Conservation (phyloP, 768 basidiomycete species). For the Lactifluus echinatus region DNA sequence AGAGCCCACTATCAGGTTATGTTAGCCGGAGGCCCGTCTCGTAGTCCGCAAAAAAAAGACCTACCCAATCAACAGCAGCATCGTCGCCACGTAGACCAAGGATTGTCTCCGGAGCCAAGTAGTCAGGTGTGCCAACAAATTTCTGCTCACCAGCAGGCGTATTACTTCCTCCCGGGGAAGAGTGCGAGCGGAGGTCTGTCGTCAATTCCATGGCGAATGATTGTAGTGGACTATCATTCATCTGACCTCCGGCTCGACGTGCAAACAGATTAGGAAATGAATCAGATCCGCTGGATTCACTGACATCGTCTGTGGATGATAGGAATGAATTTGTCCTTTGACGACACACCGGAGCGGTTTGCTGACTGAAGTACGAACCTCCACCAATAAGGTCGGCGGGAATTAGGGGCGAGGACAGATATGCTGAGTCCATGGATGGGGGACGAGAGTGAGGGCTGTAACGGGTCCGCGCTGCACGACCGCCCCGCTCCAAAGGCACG, state of each 20-base stretch:
- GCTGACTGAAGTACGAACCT: constrained; percentile 77
- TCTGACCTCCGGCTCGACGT: constrained; percentile 33
- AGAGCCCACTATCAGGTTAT: constrained; percentile 75
- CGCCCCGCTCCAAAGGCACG: constrained; percentile 26
- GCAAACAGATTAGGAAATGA: constrained; percentile 40
- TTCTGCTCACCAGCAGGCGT: constrained; percentile 83
- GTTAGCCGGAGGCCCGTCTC: constrained; percentile 11
- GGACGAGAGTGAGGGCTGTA: constrained; percentile 67
- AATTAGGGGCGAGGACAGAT: constrained; percentile 69
- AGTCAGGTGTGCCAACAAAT: constrained; percentile 97
- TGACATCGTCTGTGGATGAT: constrained; percentile 66
- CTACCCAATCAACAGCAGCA: constrained; percentile 92
- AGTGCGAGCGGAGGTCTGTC: constrained; percentile 74
- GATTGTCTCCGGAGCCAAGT: constrained; percentile 92
- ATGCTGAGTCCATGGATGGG: constrained; percentile 72
- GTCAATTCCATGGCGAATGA: constrained; percentile 83
- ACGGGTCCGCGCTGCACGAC: constrained; percentile 38
- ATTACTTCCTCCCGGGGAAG: constrained; percentile 41
- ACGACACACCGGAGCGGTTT: constrained; percentile 51
- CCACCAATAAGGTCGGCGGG: constrained; percentile 44
- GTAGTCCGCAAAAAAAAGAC: constrained; percentile 24
- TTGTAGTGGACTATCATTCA: constrained; percentile 68
- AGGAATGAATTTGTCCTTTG: constrained; percentile 58
- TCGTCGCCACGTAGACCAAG: constrained; percentile 94
- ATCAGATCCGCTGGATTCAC: constrained; percentile 85